Percentiles rank a stretch among this genome's conserved stretches.
phyloP scores from a whole-genome alignment of 2,329 filamentous ascomycete genomes.

The Balansia obtecta region DNA sequence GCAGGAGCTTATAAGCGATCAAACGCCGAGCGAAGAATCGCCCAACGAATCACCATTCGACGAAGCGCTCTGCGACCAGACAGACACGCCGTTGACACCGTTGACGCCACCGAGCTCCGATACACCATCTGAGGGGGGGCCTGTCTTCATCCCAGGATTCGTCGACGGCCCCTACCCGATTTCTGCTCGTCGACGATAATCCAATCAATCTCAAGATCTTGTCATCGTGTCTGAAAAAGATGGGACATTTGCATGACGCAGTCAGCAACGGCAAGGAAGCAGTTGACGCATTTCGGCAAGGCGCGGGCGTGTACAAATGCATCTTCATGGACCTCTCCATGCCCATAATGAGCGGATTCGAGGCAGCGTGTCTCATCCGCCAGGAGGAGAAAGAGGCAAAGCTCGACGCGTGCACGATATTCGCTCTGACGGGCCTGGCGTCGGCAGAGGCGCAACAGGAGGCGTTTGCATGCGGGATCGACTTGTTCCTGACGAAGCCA shows the following conservation, averaged over 20 bases:
- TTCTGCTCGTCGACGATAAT: slow-evolving; percentile 25
- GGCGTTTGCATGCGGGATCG: slow-evolving; percentile 36
- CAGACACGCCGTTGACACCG: background rate
- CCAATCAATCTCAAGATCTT: slow-evolving; percentile 22
- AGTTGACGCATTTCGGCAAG: slow-evolving; percentile 11
- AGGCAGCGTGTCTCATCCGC: slow-evolving; percentile 32
- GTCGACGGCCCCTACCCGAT: background rate
- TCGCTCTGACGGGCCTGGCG: slow-evolving; percentile 38
- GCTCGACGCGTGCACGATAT: slow-evolving; percentile 29
- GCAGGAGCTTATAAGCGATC: background rate
- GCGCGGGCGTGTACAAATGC: slow-evolving; percentile 10
- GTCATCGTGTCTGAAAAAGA: slow-evolving; percentile 16
- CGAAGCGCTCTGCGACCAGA: background rate
- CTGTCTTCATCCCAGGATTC: background rate
- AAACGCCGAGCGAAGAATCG: background rate
- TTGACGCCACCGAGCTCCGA: background rate
- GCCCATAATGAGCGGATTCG: slow-evolving; percentile 39
- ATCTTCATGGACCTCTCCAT: slow-evolving; percentile 36
- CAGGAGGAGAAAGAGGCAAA: slow-evolving; percentile 31
- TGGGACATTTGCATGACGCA: slow-evolving; percentile 11
- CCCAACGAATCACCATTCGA: background rate
- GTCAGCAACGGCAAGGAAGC: slow-evolving; percentile 18
- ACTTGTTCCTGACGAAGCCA: slow-evolving; percentile 40
- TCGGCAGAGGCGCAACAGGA: slow-evolving; percentile 34
- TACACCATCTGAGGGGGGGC: background rate